Conservation (phyloP, 108 stramenopile species). For the Skeletonema costatum region DNA sequence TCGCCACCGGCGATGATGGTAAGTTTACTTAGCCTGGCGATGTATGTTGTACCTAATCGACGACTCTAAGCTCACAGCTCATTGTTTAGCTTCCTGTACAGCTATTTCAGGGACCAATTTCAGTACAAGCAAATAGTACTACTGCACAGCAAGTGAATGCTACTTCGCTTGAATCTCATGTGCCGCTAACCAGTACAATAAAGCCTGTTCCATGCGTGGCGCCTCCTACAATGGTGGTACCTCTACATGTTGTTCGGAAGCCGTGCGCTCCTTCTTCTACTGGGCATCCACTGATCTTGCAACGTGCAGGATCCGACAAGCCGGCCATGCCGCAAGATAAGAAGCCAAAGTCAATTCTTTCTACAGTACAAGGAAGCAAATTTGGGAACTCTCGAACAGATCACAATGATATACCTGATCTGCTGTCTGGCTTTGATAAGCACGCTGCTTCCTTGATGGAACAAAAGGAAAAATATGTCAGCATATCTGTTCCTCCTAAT, state of each 20-base stretch:
- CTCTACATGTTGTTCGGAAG: neutral
- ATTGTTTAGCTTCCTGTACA: neutral
- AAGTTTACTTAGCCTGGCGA: neutral
- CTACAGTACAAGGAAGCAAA: neutral
- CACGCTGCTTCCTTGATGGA: slow-evolving; percentile 24
- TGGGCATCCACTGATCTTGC: neutral
- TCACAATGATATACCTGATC: slow-evolving; percentile 30
- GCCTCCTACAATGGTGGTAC: neutral
- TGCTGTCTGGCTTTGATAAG: slow-evolving; percentile 42
- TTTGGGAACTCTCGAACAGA: neutral
- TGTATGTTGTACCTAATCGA: neutral
- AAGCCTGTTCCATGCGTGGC: neutral
- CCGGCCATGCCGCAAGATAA: neutral
- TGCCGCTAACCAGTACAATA: neutral
- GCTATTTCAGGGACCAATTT: neutral
- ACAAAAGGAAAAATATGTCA: neutral
- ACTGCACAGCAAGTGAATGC: neutral
- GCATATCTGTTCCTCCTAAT: too few relatives aligned
- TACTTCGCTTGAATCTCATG: neutral
- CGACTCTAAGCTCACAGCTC: neutral
- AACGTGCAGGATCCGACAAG: neutral
- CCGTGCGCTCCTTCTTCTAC: neutral
- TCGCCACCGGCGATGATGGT: neutral
- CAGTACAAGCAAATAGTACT: neutral
- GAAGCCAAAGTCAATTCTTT: neutral